Conservation (phyloP, 176 grass and related monocot genomes). For the Dendrocalamus sinicus region DNA sequence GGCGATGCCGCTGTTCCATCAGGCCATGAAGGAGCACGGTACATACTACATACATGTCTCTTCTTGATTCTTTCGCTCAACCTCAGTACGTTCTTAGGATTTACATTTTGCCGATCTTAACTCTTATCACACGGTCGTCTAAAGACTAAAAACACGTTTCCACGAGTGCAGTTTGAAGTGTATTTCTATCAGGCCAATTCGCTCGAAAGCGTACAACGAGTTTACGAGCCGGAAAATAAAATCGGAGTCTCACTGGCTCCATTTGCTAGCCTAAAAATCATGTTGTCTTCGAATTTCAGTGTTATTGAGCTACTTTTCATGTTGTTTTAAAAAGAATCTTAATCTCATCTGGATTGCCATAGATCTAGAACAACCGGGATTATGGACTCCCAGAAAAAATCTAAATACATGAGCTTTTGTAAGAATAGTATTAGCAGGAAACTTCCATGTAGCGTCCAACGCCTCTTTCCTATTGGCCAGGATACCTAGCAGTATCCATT, state of each 20-base stretch:
- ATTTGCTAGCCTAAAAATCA: neutral
- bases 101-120: neutral
- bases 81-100: neutral
- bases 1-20: slow-evolving; percentile 51
- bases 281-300: neutral
- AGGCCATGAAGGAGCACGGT: slow-evolving; percentile 69
- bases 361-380: neutral
- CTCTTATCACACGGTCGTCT: neutral
- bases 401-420: neutral
- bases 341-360: neutral
- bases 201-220: too few relatives aligned
- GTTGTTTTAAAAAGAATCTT: neutral
- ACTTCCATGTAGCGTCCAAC: slow-evolving; percentile 5
- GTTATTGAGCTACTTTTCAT: neutral
- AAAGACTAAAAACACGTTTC: too few relatives aligned
- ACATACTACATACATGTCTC: neutral
- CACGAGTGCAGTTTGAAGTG: too few relatives aligned
- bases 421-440: slow-evolving; percentile 17
- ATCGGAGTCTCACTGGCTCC: neutral
- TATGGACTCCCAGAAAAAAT: neutral
- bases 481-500: neutral
- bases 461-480: neutral
- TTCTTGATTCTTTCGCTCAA: neutral
- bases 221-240: too few relatives aligned
- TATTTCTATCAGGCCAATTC: too few relatives aligned